A percentile compares a stretch with the other conserved stretches of the same genome.
These are phyloP conservation scores for Botryotinia narcissicola DNA, from an alignment of 2,329 filamentous ascomycete genomes.

Conservation along the genomic window DNA sequence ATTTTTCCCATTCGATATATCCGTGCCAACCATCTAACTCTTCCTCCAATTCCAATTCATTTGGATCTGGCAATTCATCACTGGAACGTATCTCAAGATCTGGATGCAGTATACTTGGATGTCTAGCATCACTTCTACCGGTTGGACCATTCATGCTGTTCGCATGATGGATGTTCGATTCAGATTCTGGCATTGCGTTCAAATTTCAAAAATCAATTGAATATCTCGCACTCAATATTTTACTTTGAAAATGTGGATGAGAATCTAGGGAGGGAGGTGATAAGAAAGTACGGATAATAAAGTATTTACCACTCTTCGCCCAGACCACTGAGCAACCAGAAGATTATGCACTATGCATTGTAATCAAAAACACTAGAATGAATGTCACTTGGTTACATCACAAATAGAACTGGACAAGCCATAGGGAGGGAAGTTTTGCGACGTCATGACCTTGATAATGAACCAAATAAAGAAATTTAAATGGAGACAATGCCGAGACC, in stretches of 20 bases:
- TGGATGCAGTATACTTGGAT: constrained; percentile 19
- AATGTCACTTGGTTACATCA: neutral
- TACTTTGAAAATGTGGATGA: neutral
- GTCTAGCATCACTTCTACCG: neutral
- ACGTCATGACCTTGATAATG: neutral
- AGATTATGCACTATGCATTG: constrained; percentile 14
- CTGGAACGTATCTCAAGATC: constrained; percentile 19
- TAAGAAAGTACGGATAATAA: neutral
- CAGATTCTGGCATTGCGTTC: neutral
- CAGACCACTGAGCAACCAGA: neutral
- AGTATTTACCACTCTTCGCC: neutral
- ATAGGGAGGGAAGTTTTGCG: neutral
- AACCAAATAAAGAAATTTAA: neutral
- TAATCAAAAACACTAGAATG: neutral
- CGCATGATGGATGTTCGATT: neutral
- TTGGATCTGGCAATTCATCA: constrained; percentile 15
- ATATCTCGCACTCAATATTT: neutral
- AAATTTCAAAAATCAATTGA: neutral
- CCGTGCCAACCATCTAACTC: constrained; percentile 22
- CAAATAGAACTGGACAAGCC: neutral
- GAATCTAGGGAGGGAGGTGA: neutral
- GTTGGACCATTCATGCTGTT: neutral
- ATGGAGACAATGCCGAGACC: neutral
- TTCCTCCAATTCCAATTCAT: constrained; percentile 17
- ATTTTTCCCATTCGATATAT: constrained; percentile 69